Percentiles rank a stretch among this genome's conserved stretches.
phyloP scores from a whole-genome alignment of 2,329 filamentous ascomycete species.

The Byssochlamys sp. region DNA sequence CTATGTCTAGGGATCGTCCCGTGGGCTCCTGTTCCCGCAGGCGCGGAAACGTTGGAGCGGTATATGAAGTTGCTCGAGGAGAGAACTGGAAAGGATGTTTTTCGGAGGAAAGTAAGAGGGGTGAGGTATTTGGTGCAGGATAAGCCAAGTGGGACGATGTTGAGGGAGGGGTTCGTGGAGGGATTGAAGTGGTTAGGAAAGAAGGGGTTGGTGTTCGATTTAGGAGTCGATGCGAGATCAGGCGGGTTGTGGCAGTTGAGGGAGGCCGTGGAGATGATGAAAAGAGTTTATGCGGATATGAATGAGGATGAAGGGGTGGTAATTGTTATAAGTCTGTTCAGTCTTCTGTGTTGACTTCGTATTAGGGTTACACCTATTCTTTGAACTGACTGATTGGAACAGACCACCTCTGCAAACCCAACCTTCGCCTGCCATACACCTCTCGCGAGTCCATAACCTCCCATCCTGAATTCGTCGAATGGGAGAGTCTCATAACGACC shows the following conservation, averaged over 20 bases:
- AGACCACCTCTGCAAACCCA: constrained; percentile 88
- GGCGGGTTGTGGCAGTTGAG: constrained; percentile 65
- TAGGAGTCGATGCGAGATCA: constrained; percentile 72
- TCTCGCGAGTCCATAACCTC: constrained; percentile 32
- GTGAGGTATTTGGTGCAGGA: constrained; percentile 78
- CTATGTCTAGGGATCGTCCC: constrained; percentile 63
- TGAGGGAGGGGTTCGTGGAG: constrained; percentile 55
- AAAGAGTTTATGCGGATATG: constrained; percentile 53
- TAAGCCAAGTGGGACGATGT: constrained; percentile 57
- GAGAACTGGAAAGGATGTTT: constrained; percentile 45
- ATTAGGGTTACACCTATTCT: not conserved
- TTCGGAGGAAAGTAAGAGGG: constrained; percentile 62
- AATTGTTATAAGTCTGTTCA: constrained; percentile 53
- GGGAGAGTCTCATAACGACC: constrained; percentile 58
- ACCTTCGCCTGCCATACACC: constrained; percentile 50
- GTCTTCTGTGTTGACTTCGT: not conserved
- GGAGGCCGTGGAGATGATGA: constrained; percentile 61
- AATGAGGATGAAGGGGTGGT: constrained; percentile 46
- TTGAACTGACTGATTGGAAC: constrained; percentile 8
- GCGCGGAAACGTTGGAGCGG: constrained; percentile 47
- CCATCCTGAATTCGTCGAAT: constrained; percentile 54
- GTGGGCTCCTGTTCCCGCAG: constrained; percentile 73
- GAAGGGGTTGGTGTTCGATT: constrained; percentile 62
- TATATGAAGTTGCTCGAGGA: constrained; percentile 58
- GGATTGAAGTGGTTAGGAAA: constrained; percentile 56